These are phyloP conservation scores for Sporothrix luriei DNA, from an alignment of 2,329 filamentous ascomycete species.

Conservation along the genomic window DNA sequence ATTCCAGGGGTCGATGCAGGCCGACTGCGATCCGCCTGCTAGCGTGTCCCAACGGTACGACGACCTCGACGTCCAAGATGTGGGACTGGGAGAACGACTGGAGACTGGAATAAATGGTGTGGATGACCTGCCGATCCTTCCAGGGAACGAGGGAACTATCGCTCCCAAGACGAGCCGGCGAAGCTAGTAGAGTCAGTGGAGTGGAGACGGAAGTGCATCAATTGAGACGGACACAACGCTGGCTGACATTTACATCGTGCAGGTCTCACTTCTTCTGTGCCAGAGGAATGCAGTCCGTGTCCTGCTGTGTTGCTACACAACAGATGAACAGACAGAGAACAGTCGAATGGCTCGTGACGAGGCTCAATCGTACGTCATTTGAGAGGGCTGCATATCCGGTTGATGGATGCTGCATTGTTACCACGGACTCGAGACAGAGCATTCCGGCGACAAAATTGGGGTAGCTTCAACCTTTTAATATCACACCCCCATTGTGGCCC, in stretches of 20 bases:
- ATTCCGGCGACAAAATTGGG: not conserved
- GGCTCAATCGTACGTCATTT: too few relatives aligned
- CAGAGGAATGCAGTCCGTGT: not conserved
- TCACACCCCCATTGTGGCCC: not conserved
- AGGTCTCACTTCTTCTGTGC: not conserved
- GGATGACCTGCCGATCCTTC: slow-evolving; percentile 17
- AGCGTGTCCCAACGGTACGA: slow-evolving; percentile 12
- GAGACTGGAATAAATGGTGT: not conserved
- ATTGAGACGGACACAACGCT: not conserved
- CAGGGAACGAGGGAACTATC: slow-evolving; percentile 11
- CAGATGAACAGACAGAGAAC: not conserved
- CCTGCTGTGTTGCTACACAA: too few relatives aligned
- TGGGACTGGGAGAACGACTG: too few relatives aligned
- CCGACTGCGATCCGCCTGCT: not conserved
- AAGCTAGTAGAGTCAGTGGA: not conserved
- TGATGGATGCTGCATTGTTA: not conserved
- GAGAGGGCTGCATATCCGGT: not conserved
- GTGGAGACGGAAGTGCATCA: slow-evolving; percentile 7
- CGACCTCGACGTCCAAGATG: not conserved
- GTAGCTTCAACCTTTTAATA: too few relatives aligned
- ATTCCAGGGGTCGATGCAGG: not conserved
- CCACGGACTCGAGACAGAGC: slow-evolving; percentile 1
- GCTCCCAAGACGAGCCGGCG: not conserved
- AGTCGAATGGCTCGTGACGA: not conserved
- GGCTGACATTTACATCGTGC: slow-evolving; percentile 14